Percentiles rank a stretch among this genome's conserved stretches.
Conservation (phyloP, 257 asterid species). For the Linaria vulgaris region DNA sequence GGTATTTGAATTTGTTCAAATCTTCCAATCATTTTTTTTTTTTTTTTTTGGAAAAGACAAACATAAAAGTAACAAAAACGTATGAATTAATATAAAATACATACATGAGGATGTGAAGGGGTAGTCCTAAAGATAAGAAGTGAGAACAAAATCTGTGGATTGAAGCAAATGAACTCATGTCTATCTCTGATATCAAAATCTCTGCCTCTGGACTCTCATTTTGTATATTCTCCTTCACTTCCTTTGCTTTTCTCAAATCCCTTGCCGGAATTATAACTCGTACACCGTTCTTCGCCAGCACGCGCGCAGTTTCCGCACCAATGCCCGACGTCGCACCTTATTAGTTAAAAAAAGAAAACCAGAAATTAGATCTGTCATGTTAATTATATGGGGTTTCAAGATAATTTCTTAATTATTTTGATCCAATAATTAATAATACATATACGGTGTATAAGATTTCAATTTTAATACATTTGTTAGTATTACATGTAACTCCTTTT, state of each 20-base stretch:
- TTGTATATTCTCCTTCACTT: constrained; percentile 55
- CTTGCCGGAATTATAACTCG: constrained; percentile 78
- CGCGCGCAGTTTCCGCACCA: constrained; percentile 90
- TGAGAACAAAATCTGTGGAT: constrained; percentile 74
- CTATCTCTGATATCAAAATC: constrained; percentile 65
- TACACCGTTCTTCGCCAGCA: constrained; percentile 77
- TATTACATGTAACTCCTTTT: too few species aligned
- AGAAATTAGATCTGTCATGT: neutral
- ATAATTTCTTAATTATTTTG: neutral
- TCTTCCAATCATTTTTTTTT: neutral
- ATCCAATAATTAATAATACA: too few species aligned
- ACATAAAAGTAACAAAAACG: neutral
- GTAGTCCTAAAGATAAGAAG: constrained; percentile 70
- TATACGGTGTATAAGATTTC: too few species aligned
- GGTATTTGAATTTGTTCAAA: neutral
- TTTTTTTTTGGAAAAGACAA: constrained; percentile 14
- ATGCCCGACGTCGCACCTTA: constrained; percentile 91
- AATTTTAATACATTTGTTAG: too few species aligned
- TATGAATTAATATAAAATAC: neutral
- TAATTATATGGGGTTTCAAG: too few species aligned
- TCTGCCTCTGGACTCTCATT: constrained; percentile 61
- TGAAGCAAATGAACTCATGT: constrained; percentile 80
- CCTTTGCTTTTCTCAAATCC: constrained; percentile 58
- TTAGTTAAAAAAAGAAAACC: neutral
- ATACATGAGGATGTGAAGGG: constrained; percentile 89